Base-by-base conservation (phyloP, 768 basidiomycete species). In the Pisolithus microcarpus region DNA sequence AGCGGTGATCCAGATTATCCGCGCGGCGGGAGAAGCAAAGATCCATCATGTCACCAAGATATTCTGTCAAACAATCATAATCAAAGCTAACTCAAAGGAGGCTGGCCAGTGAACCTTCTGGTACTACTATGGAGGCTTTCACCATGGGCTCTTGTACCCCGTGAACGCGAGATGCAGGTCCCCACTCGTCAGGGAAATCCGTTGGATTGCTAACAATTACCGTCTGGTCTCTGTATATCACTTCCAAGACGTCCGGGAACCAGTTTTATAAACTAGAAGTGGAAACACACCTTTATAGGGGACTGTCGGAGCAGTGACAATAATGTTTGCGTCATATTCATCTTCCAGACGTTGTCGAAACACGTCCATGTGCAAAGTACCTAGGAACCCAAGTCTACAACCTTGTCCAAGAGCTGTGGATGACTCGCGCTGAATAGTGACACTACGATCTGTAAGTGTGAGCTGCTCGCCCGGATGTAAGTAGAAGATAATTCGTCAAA, bases 311-410 rank as follows among this genome's bases (percentile, higher is more conserved):
- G 93, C 87, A 10, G 96, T 99, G 50, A 98, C 80, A 58, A 98
- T 92, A 51, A 98, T 84, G 61, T 87, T 92, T 30, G 93, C 89
- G 52, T 91, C 84, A 58, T 96, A 92, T 65, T 99, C 96, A 59
- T 99, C 96, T 67, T 98, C 96, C 4, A 99, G 73, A 13, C 96
- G 80, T 64, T 99, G 96, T 19, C 93, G 85, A 68, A 92, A 91
- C 37, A 94, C 88, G 59, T 95, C 90, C 90, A 98, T 93, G 63
- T 99, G 96, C 52, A 99, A 70, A 5, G 92, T 91, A 1, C 96
- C 96, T 9, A 97, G 76, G 67, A 98, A 99, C 0, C 96, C 96
- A 6, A 99, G 79, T 40, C 96, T 80, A 63, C 85, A 91, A 7
- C 96, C 96, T 70, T 96, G 94, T 1, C 95, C 94, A 9, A 99